phyloP scores from a whole-genome alignment of 2,329 filamentous ascomycete species.

The Mycosphaerella arachidis region DNA sequence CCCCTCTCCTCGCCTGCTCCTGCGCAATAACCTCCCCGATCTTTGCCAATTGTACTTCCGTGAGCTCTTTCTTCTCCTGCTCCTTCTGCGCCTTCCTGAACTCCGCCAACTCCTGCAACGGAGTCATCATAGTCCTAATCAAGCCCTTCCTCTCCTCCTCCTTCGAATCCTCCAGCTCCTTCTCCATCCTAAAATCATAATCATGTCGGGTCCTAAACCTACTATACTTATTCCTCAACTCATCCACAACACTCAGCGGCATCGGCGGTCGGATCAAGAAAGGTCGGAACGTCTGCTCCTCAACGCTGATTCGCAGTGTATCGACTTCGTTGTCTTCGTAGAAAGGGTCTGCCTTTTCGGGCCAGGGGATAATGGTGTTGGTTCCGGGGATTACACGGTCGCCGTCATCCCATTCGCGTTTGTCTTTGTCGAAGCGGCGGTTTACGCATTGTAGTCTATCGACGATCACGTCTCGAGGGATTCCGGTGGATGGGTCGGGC shows the following conservation, averaged over 20 bases:
- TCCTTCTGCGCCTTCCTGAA: constrained; percentile 37
- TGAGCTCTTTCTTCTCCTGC: constrained; percentile 35
- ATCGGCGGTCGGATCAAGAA: constrained; percentile 73
- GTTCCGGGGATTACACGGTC: constrained; percentile 60
- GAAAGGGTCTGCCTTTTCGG: constrained; percentile 46
- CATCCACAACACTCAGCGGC: constrained; percentile 72
- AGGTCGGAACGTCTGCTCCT: constrained; percentile 72
- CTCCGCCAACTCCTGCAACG: constrained; percentile 41
- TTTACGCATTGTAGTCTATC: constrained; percentile 55
- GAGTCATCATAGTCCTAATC: constrained; percentile 43
- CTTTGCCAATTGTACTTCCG: constrained; percentile 37
- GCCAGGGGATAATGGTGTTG: constrained; percentile 73
- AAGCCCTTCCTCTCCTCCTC: constrained; percentile 42
- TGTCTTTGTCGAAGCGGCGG: constrained; percentile 39
- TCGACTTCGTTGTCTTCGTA: constrained; percentile 58
- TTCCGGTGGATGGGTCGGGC: constrained; percentile 59
- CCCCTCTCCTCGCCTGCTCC: constrained; percentile 15
- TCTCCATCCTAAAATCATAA: constrained; percentile 63
- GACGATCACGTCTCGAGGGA: constrained; percentile 69
- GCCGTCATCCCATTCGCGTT: constrained; percentile 20
- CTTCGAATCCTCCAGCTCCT: constrained; percentile 55
- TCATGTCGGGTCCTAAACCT: constrained; percentile 78
- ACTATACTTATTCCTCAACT: constrained; percentile 78
- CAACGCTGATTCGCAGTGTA: constrained; percentile 71
- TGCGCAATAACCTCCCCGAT: constrained; percentile 40